Base-by-base conservation (phyloP, 129 eudicot genomes). In the Tanacetum coccineum region DNA sequence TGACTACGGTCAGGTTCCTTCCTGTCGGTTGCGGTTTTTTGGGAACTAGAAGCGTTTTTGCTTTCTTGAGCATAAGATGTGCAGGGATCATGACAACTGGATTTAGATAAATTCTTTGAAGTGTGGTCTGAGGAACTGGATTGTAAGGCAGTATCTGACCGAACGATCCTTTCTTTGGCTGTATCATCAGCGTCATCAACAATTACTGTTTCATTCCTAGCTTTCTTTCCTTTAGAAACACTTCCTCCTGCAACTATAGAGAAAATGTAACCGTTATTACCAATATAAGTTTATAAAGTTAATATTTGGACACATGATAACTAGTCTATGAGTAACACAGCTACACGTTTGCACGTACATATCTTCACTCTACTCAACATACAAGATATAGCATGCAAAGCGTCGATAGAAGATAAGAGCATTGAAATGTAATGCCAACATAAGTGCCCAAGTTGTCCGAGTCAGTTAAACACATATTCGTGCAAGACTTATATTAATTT, bases 171-270 rank as follows among this genome's bases (percentile, higher is more conserved):
- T 20, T 80, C 80, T 46, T 68, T 67, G 53, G 40, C 70, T 54
- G 45, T 59, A 40, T 70, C 72, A 12, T 81, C 81, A 80, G 15
- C 44, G 7, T 66, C 76, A 68, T 74, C 70, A 77, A 77, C 66
- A 61, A 53, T 72, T 65, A 70, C 12, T 17, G 52, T 58, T 67
- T 78, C 79, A 30, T 60, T 68, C 55, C 20, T 53, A 0, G 17
- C 18, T 71, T 72, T 70, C 82, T 62, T 79, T 57, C 66, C 54
- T 32, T 58, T 50, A 56, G 70, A 59, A 59, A 32, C 66, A 52
- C 18, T 65, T 72, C 61, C 81, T 58, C 59, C 46, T 68, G 70
- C 47, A 72, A 75, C 86, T 84, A 76, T 72, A 42, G 44, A 22
- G 11, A 21, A 48, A 62, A 70, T 51, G 46, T 52, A 55, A 6